phyloP scores from a whole-genome alignment of 2,329 filamentous ascomycete species.

The Penicillium sclerotiorum region DNA sequence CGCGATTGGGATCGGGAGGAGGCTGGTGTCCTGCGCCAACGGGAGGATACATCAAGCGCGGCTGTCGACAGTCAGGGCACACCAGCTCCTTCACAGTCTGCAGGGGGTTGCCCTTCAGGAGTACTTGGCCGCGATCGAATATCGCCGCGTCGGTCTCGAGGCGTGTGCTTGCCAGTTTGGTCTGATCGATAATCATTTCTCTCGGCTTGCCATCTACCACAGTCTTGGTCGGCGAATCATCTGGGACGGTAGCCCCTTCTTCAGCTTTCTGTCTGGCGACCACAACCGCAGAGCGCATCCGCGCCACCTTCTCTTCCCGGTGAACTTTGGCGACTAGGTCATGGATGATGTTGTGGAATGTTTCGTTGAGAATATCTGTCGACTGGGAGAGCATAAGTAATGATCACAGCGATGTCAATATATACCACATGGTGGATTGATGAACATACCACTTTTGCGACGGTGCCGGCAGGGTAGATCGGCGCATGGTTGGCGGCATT shows the following conservation, averaged over 20 bases:
- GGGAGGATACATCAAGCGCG: conserved; percentile 60
- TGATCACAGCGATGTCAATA: neutral
- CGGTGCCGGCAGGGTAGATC: conserved; percentile 39
- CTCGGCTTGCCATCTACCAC: conserved; percentile 33
- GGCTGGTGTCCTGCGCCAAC: conserved; percentile 53
- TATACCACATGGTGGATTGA: neutral
- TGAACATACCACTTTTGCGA: conserved; percentile 45
- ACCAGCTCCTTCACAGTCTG: conserved; percentile 61
- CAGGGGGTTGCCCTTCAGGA: conserved; percentile 60
- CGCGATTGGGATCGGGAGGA: conserved; percentile 52
- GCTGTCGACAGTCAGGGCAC: conserved; percentile 63
- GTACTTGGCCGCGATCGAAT: conserved; percentile 56
- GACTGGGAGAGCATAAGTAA: conserved; percentile 10
- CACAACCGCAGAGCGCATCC: conserved; percentile 56
- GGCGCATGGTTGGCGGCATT: conserved; percentile 30
- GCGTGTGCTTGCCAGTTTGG: conserved; percentile 39
- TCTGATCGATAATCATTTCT: conserved; percentile 37
- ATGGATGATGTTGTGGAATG: conserved; percentile 62
- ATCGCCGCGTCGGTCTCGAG: conserved; percentile 55
- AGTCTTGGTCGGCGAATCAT: conserved; percentile 35
- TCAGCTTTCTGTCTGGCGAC: conserved; percentile 48
- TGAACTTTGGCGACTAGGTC: conserved; percentile 61
- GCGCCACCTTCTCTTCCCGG: conserved; percentile 62
- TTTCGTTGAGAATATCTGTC: conserved; percentile 57
- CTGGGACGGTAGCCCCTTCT: conserved; percentile 36